A percentile compares a stretch with the other conserved stretches of the same genome.
phyloP scores from a whole-genome alignment of 2,329 filamentous ascomycete genomes.

The Fusarium zealandicum region DNA sequence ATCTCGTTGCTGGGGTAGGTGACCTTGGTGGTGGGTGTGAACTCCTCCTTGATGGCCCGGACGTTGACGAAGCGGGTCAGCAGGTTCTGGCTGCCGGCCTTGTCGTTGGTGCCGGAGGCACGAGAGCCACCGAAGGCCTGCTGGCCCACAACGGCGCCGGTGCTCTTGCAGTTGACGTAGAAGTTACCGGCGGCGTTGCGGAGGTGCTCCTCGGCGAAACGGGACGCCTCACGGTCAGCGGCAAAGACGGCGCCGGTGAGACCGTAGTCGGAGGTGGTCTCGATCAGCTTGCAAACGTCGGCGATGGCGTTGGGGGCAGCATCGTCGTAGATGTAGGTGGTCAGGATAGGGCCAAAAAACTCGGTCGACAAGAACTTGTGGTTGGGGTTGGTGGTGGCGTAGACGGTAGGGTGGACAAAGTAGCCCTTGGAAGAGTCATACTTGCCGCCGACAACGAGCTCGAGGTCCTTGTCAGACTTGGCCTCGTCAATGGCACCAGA shows the following conservation, averaged over 20 bases:
- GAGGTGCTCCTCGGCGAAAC: constrained; percentile 73
- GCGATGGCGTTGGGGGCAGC: constrained; percentile 62
- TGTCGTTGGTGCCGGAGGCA: constrained; percentile 76
- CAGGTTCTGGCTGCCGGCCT: constrained; percentile 71
- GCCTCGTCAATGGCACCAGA: constrained; percentile 78
- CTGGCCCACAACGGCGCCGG: constrained; percentile 75
- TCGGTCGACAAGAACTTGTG: constrained; percentile 80
- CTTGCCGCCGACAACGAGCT: constrained; percentile 76
- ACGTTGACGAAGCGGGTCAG: constrained; percentile 71
- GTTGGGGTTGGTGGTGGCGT: constrained; percentile 73
- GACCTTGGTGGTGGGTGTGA: constrained; percentile 67
- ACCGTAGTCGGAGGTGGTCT: constrained; percentile 77
- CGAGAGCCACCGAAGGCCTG: constrained; percentile 75
- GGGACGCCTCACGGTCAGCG: constrained; percentile 69
- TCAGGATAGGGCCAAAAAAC: constrained; percentile 82
- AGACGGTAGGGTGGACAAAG: constrained; percentile 85
- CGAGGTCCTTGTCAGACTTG: constrained; percentile 76
- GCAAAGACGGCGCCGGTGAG: constrained; percentile 81
- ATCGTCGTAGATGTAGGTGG: constrained; percentile 81
- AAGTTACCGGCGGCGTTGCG: constrained; percentile 82
- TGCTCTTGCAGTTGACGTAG: constrained; percentile 86
- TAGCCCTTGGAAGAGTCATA: constrained; percentile 82
- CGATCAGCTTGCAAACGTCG: constrained; percentile 68
- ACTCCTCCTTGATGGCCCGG: constrained; percentile 79
- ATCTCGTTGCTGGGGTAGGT: constrained; percentile 76